These are phyloP conservation scores for Neocucurbitaria cava DNA, from an alignment of 2,329 filamentous ascomycete genomes.

Conservation along the genomic window DNA sequence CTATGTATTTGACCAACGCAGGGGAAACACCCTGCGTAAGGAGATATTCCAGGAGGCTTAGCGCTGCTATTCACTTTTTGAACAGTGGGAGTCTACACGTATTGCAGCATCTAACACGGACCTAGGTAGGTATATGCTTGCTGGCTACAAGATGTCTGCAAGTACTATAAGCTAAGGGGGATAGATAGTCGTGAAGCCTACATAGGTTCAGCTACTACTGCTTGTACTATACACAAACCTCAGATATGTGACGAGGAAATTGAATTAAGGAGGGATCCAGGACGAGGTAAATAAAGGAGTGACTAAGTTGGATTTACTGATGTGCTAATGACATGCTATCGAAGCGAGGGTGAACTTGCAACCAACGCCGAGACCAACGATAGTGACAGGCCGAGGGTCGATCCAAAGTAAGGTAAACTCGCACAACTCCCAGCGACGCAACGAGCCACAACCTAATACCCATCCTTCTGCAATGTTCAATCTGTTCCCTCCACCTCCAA, in stretches of 20 bases:
- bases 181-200: too few species aligned
- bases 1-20: too few species aligned
- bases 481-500: constrained; percentile 7
- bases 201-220: too few species aligned
- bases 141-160: too few species aligned
- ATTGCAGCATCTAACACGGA: too few species aligned
- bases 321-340: background rate
- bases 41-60: too few species aligned
- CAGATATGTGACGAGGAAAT: background rate
- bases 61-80: too few species aligned
- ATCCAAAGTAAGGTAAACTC: constrained; percentile 9
- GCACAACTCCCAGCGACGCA: background rate
- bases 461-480: constrained; percentile 1
- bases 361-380: background rate
- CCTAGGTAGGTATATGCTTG: too few species aligned
- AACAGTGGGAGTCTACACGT: too few species aligned
- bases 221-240: too few species aligned
- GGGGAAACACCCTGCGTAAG: too few species aligned
- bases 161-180: too few species aligned
- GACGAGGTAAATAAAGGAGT: background rate
- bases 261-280: background rate
- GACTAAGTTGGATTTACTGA: background rate
- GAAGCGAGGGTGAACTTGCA: background rate
- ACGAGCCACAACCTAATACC: background rate
- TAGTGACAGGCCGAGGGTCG: constrained; percentile 16